These are phyloP conservation scores for Fusarium neocosmosporiellum DNA, from an alignment of 2,329 filamentous ascomycete species.

Conservation along the genomic window DNA sequence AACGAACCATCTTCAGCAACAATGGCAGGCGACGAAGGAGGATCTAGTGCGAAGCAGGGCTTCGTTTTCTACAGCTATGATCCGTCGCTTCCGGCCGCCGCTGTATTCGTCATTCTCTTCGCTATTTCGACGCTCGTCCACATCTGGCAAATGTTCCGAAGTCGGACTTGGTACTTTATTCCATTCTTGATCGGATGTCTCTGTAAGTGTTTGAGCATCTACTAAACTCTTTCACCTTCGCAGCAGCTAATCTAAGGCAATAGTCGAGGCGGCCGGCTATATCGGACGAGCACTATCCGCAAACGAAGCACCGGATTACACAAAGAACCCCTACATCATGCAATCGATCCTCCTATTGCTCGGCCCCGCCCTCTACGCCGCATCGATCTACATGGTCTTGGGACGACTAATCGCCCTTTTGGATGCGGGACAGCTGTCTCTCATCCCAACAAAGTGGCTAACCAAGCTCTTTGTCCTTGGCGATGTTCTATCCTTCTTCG, in stretches of 20 bases:
- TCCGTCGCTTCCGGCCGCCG: constrained; percentile 55
- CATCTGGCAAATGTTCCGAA: constrained; percentile 49
- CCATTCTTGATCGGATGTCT: constrained; percentile 61
- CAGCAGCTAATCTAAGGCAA: neutral
- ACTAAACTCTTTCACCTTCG: no score
- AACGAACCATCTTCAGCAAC: neutral
- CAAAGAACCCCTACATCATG: constrained; percentile 48
- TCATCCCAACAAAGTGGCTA: constrained; percentile 55
- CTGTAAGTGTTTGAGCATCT: constrained; percentile 55
- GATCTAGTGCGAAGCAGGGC: neutral
- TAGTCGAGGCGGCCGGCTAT: constrained; percentile 50
- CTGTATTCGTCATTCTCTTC: constrained; percentile 55
- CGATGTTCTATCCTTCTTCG: constrained; percentile 56
- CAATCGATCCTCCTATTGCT: constrained; percentile 50
- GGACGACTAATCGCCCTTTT: constrained; percentile 52
- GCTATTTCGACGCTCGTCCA: constrained; percentile 47
- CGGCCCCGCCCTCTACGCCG: constrained; percentile 54
- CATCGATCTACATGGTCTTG: constrained; percentile 58
- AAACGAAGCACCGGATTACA: constrained; percentile 49
- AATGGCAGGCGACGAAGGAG: neutral
- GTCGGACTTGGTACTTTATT: constrained; percentile 62
- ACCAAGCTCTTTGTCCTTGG: constrained; percentile 62
- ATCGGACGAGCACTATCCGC: constrained; percentile 58
- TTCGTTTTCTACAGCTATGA: constrained; percentile 57
- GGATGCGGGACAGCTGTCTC: constrained; percentile 51